Percentiles rank a stretch among this genome's conserved stretches.
Evolutionary conservation across 495 filamentous ascomycete species (phyloP).

Genomic region (Neurospora sp.): DNA sequence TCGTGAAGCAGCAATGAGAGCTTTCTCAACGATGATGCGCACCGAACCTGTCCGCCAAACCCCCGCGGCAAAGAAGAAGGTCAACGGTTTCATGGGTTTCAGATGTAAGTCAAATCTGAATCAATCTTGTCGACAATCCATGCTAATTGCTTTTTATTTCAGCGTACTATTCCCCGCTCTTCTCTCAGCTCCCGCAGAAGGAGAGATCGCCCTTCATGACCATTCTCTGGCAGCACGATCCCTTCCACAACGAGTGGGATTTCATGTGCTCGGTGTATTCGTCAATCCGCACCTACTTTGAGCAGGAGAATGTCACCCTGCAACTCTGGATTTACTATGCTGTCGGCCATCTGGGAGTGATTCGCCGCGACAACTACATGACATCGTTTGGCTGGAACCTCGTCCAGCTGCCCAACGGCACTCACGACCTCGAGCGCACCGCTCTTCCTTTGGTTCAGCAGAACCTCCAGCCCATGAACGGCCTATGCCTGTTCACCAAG

Average conservation of each 20-base stretch:
- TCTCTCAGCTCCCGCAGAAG: constrained; percentile 9
- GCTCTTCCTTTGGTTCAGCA: background rate
- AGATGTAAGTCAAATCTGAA: constrained; percentile 1
- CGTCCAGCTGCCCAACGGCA: constrained; percentile 8
- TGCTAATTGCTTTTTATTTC: background rate
- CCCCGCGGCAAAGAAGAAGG: constrained; percentile 9
- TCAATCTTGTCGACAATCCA: background rate
- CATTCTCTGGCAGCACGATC: constrained; percentile 13
- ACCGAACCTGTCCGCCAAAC: background rate
- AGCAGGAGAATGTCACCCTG: constrained; percentile 8
- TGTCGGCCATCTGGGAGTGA: constrained; percentile 11
- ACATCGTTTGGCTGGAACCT: constrained; percentile 14
- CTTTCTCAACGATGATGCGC: background rate
- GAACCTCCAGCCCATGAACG: constrained; percentile 15
- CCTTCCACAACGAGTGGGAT: constrained; percentile 19
- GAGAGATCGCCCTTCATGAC: constrained; percentile 15
- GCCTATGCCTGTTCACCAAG: constrained; percentile 13
- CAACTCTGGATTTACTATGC: constrained; percentile 16
- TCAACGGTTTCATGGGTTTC: constrained; percentile 12
- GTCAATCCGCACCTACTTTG: constrained; percentile 10
- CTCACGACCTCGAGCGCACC: constrained; percentile 10
- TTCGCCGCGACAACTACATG: constrained; percentile 14
- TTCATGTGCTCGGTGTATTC: constrained; percentile 21
- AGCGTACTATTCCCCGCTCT: constrained; percentile 12
- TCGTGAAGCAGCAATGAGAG: background rate